A percentile compares a stretch with the other conserved stretches of the same genome.
These are phyloP conservation scores for Alternaria consortialis DNA, from an alignment of 2,329 filamentous ascomycete species.

Conservation along the genomic window DNA sequence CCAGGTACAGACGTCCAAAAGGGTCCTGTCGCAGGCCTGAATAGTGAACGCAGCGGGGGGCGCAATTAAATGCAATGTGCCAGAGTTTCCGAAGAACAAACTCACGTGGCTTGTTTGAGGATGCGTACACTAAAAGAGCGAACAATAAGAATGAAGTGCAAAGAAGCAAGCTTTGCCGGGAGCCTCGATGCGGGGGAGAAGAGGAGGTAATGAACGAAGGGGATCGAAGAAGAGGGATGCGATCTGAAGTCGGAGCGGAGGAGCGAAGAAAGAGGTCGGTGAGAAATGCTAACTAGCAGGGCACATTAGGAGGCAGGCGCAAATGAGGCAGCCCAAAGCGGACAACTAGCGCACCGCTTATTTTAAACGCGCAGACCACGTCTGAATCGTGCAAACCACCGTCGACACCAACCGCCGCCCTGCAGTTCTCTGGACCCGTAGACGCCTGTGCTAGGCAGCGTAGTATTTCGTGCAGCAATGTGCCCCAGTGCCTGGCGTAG, in stretches of 20 bases:
- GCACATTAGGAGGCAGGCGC: slow-evolving; percentile 48
- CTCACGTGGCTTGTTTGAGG: slow-evolving; percentile 42
- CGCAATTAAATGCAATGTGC: slow-evolving; percentile 35
- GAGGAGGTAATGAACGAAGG: slow-evolving; percentile 48
- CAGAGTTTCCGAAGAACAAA: slow-evolving; percentile 33
- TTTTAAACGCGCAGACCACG: slow-evolving; percentile 41
- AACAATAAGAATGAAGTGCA: slow-evolving; percentile 53
- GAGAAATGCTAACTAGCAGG: slow-evolving; percentile 41
- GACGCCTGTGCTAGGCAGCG: slow-evolving; percentile 36
- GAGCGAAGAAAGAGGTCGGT: slow-evolving; percentile 41
- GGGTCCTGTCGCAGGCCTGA: slow-evolving; percentile 25
- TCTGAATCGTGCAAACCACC: slow-evolving; percentile 28
- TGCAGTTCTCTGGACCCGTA: slow-evolving; percentile 24
- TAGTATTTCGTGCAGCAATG: slow-evolving; percentile 30
- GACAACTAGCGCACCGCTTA: slow-evolving; percentile 37
- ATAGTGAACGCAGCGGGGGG: slow-evolving; percentile 33
- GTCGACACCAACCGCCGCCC: slow-evolving; percentile 26
- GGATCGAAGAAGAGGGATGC: slow-evolving; percentile 44
- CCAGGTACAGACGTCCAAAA: slow-evolving; percentile 13
- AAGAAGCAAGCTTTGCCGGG: slow-evolving; percentile 43
- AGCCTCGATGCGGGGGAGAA: slow-evolving; percentile 45
- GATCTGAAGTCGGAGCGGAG: slow-evolving; percentile 37
- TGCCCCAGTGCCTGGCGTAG: slow-evolving; percentile 15
- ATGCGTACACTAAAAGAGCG: slow-evolving; percentile 49
- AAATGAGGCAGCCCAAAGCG: slow-evolving; percentile 44